Evolutionary conservation across 2,329 filamentous ascomycete genomes (phyloP).

Genomic region (Balansia obtecta): DNA sequence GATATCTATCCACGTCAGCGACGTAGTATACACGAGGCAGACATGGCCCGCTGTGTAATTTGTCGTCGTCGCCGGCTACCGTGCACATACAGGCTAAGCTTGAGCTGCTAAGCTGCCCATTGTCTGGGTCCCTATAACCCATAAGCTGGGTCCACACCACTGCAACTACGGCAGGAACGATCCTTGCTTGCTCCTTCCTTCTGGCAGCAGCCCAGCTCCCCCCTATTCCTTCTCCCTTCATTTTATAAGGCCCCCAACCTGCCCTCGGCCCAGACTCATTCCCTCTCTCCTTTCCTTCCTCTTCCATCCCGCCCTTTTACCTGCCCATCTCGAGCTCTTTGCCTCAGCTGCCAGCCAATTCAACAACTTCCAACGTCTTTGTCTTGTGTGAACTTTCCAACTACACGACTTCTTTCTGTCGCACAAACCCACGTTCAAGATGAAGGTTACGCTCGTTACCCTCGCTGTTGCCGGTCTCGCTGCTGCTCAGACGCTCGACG

Average conservation of each 20-base stretch:
- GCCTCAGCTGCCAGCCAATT: conserved; percentile 2
- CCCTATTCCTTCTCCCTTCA: no score
- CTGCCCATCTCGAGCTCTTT: not conserved
- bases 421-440: conserved; percentile 15
- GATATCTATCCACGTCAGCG: no score
- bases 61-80: no score
- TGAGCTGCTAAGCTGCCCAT: no score
- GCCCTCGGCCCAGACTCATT: not conserved
- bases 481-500: conserved; percentile 25
- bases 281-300: not conserved
- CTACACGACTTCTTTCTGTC: not conserved
- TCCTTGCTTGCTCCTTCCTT: no score
- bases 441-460: conserved; percentile 27
- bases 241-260: conserved; percentile 4
- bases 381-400: conserved; percentile 4
- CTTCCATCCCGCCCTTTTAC: not conserved
- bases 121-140: not conserved
- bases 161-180: not conserved
- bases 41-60: no score
- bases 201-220: not conserved
- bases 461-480: conserved; percentile 23
- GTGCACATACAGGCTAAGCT: no score
- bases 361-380: not conserved
- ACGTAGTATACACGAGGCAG: no score
- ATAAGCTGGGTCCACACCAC: not conserved